These are phyloP conservation scores for Passiflora organensis DNA, from an alignment of 345 rosid genomes.

Conservation along the genomic window DNA sequence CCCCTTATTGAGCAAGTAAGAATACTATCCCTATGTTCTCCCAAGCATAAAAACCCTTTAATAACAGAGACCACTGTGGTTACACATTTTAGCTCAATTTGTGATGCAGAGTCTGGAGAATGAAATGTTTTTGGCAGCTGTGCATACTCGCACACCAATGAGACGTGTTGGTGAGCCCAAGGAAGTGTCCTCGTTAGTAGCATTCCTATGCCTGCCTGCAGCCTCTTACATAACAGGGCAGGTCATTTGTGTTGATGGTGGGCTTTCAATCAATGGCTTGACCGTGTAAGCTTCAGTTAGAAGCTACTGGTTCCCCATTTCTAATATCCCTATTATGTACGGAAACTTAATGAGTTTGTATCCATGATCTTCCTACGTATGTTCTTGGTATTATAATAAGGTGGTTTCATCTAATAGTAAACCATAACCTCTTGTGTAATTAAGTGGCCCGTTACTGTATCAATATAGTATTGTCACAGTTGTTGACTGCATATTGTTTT, in stretches of 20 bases:
- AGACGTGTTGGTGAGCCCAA: conserved; percentile 7
- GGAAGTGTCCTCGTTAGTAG: conserved; percentile 16
- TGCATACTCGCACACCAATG: conserved; percentile 3
- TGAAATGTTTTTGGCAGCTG: not conserved
- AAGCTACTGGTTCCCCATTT: no score
- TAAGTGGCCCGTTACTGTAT: no score
- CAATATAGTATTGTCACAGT: no score
- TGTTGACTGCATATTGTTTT: no score
- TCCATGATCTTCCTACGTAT: no score
- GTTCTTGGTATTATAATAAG: no score
- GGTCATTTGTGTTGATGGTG: conserved; percentile 19
- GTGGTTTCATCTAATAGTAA: no score
- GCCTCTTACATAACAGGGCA: conserved; percentile 21
- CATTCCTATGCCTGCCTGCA: conserved; percentile 19
- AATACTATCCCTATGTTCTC: no score
- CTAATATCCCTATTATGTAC: not conserved
- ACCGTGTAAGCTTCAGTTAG: not conserved
- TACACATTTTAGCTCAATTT: no score
- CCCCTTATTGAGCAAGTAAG: conserved; percentile 6
- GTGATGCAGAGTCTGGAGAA: not conserved
- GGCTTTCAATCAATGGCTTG: conserved; percentile 8
- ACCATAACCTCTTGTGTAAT: no score
- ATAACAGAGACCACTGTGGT: no score
- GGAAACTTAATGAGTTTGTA: not conserved
- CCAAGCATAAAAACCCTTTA: no score